Percentiles rank a stretch among this genome's conserved stretches.
These are phyloP conservation scores for Colletotrichum cordylinicola DNA, from an alignment of 2,329 filamentous ascomycete genomes.

Conservation along the genomic window DNA sequence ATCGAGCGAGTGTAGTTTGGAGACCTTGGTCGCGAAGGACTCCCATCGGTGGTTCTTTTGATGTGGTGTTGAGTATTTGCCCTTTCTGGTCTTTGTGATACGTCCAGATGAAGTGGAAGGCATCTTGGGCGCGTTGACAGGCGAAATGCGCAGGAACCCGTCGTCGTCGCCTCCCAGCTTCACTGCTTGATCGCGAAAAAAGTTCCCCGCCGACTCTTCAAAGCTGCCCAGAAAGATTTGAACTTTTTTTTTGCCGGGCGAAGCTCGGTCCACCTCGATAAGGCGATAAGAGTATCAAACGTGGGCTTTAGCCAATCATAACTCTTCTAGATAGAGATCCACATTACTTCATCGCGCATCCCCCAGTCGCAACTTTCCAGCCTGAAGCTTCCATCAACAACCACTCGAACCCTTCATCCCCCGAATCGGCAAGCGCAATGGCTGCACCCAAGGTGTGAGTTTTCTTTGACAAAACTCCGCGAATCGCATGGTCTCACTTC, in stretches of 20 bases:
- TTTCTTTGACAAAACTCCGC: background rate
- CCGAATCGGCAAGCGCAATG: conserved; percentile 36
- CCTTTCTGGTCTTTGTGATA: conserved; percentile 73
- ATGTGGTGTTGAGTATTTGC: conserved; percentile 74
- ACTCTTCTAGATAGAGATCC: background rate
- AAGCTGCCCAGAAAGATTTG: conserved; percentile 24
- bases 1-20: conserved; percentile 87
- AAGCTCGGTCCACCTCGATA: conserved; percentile 22
- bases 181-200: conserved; percentile 22
- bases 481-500: background rate
- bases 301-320: background rate
- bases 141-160: conserved; percentile 10
- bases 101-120: conserved; percentile 68
- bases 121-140: conserved; percentile 51
- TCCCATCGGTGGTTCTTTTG: conserved; percentile 90
- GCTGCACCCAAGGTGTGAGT: conserved; percentile 55
- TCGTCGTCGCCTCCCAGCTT: conserved; percentile 23
- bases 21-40: conserved; percentile 87
- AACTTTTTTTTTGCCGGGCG: conserved; percentile 21
- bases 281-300: conserved; percentile 14
- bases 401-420: background rate
- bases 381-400: conserved; percentile 9
- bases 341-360: conserved; percentile 17
- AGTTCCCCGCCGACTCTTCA: conserved; percentile 14
- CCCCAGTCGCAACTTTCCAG: conserved; percentile 10